A percentile compares a stretch with the other conserved stretches of the same genome.
phyloP scores from a whole-genome alignment of 768 basidiomycete species.

The Suillus lakei region DNA sequence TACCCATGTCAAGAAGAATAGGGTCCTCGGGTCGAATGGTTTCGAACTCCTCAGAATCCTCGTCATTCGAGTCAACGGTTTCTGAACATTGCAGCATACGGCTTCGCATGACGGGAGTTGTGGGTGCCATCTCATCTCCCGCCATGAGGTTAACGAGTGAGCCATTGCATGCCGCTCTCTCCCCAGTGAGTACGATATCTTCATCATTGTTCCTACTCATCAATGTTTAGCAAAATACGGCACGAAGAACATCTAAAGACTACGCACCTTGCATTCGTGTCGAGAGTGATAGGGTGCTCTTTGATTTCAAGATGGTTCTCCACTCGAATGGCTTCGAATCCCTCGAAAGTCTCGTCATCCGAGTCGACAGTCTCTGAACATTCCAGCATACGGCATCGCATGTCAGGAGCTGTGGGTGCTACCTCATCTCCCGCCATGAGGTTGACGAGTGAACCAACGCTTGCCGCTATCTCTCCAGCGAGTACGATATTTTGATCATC shows the following conservation, averaged over 20 bases:
- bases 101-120: conserved; percentile 30
- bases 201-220: neutral
- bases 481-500: conserved; percentile 36
- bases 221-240: neutral
- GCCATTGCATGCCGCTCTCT: conserved; percentile 39
- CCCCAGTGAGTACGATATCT: conserved; percentile 44
- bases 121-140: conserved; percentile 30
- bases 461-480: conserved; percentile 44
- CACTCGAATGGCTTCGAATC: conserved; percentile 35
- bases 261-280: neutral
- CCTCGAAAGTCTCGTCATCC: conserved; percentile 20
- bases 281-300: conserved; percentile 14
- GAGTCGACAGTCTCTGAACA: conserved; percentile 30
- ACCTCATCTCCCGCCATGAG: conserved; percentile 39
- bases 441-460: conserved; percentile 40
- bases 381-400: conserved; percentile 35
- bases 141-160: conserved; percentile 43
- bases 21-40: conserved; percentile 38
- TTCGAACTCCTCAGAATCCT: conserved; percentile 30
- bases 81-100: conserved; percentile 34
- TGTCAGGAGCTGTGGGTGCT: conserved; percentile 21
- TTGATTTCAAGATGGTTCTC: conserved; percentile 27
- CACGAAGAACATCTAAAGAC: no score
- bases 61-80: conserved; percentile 27
- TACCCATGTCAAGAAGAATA: neutral